Evolutionary conservation across 805 yeast genomes (phyloP), one percentile per base, ranked within the genome.

Genomic region (Yamadazyma sp.): DNA sequence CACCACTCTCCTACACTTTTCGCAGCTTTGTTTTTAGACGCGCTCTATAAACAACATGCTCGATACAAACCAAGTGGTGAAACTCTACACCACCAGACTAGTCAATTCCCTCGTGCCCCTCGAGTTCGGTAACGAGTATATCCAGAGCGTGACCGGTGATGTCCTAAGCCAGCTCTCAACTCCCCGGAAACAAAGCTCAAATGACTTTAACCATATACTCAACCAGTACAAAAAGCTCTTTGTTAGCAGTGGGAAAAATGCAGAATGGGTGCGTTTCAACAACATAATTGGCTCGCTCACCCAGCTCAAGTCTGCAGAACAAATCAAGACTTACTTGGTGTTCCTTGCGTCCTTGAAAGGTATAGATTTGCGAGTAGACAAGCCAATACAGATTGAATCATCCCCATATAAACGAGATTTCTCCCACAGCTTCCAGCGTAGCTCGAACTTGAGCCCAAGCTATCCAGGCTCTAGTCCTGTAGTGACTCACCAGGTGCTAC

Each of bases 231-330:
- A 53, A 37, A 40, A 40, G 13, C 40, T 44, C 10, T 63, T 60
- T 54, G 31, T 59, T 37, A 46, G 59, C 50, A 41, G 50, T 26
- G 58, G 60, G 18, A 35, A 50, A 23, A 40, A 39, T 17, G 40
- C 50, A 10, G 65, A 54, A 15, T 70, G 74, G 75, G 26, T 42
- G 1, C 44, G 48, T 14, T 63, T 72, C 43, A 64, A 60, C 27
- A 35, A 44, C 7, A 45, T 60, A 1, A 42, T 70, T 13, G 60
- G 66, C 2, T 39, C 49, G 12, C 50, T 73, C 11, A 28, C 60
- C 11, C 53, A 47, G 17, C 38, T 52, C 17, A 59, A 54, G 25
- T 49, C 60, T 16, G 37, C 47, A 3, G 67, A 61, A 3, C 63
- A 67, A 19, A 55, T 66, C 11, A 53, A 60, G 14, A 58, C 52